phyloP scores from a whole-genome alignment of 495 filamentous ascomycete genomes.

The Immersiella caudata region DNA sequence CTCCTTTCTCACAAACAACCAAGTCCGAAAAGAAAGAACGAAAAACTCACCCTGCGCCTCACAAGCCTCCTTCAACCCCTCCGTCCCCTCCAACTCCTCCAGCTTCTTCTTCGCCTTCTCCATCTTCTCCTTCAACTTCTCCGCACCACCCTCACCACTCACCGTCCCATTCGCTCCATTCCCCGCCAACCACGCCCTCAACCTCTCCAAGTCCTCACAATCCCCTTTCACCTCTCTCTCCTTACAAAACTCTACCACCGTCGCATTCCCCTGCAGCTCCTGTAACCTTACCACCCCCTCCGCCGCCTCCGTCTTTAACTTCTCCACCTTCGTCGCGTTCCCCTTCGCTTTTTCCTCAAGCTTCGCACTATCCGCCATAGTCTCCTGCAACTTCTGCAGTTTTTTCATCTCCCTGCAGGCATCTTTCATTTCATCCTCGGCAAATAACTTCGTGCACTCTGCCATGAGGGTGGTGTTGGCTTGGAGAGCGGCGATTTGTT shows the following conservation, averaged over 20 bases:
- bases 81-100: background rate
- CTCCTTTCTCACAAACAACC: background rate
- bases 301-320: background rate
- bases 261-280: slow-evolving; percentile 4
- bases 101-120: slow-evolving; percentile 13
- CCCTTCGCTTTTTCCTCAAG: background rate
- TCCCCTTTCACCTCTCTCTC: background rate
- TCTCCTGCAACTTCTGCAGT: background rate
- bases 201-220: background rate
- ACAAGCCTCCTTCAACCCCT: slow-evolving; percentile 7
- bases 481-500: background rate
- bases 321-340: background rate
- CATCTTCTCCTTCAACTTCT: background rate
- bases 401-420: background rate
- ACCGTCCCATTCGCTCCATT: background rate
- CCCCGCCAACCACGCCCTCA: background rate
- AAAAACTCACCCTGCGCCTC: background rate
- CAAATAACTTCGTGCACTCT: background rate
- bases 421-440: background rate
- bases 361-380: background rate
- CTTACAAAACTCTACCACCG: background rate
- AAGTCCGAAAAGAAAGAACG: background rate
- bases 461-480: slow-evolving; percentile 1
- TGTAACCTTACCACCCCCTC: background rate
- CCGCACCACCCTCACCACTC: background rate